A percentile compares a stretch with the other conserved stretches of the same genome.
phyloP scores from a whole-genome alignment of 208 protist species.

The Herpetomonas samuelpessoai region DNA sequence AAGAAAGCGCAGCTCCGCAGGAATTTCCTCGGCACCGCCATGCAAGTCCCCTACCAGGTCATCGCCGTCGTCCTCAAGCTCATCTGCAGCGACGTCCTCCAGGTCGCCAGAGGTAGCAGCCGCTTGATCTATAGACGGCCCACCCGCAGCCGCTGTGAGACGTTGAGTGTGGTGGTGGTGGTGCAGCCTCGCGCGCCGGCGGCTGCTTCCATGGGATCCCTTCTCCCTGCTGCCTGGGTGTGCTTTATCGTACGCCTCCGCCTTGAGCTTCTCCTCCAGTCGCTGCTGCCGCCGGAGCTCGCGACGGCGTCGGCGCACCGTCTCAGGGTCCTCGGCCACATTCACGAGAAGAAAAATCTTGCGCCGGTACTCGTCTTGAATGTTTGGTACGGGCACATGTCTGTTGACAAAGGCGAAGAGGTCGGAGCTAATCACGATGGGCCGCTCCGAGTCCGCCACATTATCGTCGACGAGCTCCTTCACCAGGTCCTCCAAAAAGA shows the following conservation, averaged over 20 bases:
- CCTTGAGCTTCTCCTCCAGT: conserved; percentile 2
- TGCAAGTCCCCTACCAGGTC: conserved; percentile 22
- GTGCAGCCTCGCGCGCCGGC: too few relatives aligned
- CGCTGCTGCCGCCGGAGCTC: background rate
- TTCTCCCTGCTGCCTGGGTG: background rate
- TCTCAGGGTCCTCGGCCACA: conserved; percentile 59
- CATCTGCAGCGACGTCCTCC: background rate
- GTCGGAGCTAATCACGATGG: conserved; percentile 69
- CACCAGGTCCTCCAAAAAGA: conserved; percentile 77
- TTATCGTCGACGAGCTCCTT: conserved; percentile 63
- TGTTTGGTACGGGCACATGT: conserved; percentile 81
- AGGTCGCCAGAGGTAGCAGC: background rate
- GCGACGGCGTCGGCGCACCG: conserved; percentile 24
- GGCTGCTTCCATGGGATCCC: background rate
- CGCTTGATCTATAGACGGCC: too few relatives aligned
- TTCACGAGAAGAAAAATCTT: conserved; percentile 91
- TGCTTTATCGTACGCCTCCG: background rate
- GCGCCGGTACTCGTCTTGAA: conserved; percentile 89
- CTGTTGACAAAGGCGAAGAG: conserved; percentile 75
- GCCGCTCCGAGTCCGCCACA: conserved; percentile 23
- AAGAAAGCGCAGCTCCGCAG: conserved; percentile 80
- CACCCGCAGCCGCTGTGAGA: background rate
- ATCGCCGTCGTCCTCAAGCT: conserved; percentile 1
- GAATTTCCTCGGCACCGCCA: conserved; percentile 58
- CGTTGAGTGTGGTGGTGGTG: background rate